These are phyloP conservation scores for Pulveroboletus sp. DNA, from an alignment of 768 basidiomycete species.

Conservation along the genomic window DNA sequence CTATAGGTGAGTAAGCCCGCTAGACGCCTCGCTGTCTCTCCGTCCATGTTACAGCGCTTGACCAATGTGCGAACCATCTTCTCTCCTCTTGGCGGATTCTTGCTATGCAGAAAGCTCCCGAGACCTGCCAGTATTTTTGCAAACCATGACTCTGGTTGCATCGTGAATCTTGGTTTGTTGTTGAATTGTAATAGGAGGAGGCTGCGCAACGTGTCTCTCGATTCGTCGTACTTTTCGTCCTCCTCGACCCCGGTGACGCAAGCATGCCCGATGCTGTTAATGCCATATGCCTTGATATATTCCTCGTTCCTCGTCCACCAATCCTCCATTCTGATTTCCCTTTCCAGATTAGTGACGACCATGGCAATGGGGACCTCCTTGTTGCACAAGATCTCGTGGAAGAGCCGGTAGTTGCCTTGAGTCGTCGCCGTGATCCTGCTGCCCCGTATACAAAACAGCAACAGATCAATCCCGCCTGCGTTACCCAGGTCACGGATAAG, in stretches of 20 bases:
- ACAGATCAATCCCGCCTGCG: conserved; percentile 31
- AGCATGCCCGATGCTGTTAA: conserved; percentile 33
- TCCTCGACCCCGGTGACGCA: conserved; percentile 39
- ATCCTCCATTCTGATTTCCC: conserved; percentile 32
- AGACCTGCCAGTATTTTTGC: conserved; percentile 21
- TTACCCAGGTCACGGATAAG: conserved; percentile 23
- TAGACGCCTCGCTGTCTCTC: conserved; percentile 23
- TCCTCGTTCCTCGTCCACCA: conserved; percentile 33
- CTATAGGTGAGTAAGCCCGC: conserved; percentile 9
- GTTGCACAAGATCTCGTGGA: conserved; percentile 38
- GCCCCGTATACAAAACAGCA: conserved; percentile 39
- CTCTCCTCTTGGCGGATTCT: conserved; percentile 24
- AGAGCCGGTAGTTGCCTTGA: conserved; percentile 38
- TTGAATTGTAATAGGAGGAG: conserved; percentile 17
- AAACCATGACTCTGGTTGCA: conserved; percentile 27
- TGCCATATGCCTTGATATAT: conserved; percentile 25
- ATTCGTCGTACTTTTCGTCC: conserved; percentile 34
- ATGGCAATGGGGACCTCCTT: conserved; percentile 38
- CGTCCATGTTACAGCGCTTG: conserved; percentile 29
- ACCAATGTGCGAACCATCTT: conserved; percentile 20
- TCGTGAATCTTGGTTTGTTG: conserved; percentile 17
- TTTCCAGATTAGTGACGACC: conserved; percentile 40
- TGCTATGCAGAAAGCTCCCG: conserved; percentile 16
- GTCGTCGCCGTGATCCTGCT: conserved; percentile 28
- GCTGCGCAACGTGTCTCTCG: conserved; percentile 22